A percentile compares a stretch with the other conserved stretches of the same genome.
Conservation (phyloP, 306 rosid species). For the Citrullus mucosospermus region DNA sequence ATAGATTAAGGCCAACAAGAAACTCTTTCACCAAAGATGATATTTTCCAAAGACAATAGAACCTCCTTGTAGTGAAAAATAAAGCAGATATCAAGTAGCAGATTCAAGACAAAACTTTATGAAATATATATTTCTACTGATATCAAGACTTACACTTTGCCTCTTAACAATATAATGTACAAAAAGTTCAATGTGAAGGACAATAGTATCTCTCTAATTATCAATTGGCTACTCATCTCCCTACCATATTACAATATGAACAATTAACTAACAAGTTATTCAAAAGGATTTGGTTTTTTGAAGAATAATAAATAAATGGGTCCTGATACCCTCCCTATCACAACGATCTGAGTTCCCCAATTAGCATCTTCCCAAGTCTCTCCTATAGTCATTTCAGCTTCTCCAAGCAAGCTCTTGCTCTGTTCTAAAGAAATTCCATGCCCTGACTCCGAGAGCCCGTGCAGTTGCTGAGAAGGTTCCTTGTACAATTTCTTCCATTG, state of each 20-base stretch:
- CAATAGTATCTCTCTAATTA: not conserved
- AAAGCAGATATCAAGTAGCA: not conserved
- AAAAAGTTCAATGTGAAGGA: conserved; percentile 2
- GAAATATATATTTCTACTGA: conserved; percentile 4
- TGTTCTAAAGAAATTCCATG: not conserved
- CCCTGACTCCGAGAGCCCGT: not conserved
- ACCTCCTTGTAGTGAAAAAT: not conserved
- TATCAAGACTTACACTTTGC: not conserved
- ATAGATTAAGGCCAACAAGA: not conserved
- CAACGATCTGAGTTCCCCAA: conserved; percentile 1
- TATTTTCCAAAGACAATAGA: not conserved
- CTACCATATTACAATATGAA: conserved; percentile 44
- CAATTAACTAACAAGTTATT: conserved; percentile 15
- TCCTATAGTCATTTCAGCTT: conserved; percentile 3
- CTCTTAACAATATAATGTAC: conserved; percentile 1
- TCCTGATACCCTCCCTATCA: conserved; percentile 14
- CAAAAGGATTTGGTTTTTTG: not conserved
- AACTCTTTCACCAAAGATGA: not conserved
- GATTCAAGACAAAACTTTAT: not conserved
- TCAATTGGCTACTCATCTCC: conserved; percentile 10
- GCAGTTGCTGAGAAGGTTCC: not conserved
- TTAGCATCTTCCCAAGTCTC: conserved; percentile 14
- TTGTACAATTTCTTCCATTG: conserved; percentile 6
- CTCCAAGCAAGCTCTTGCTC: conserved; percentile 15
- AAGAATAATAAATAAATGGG: conserved; percentile 20